Percentiles rank a stretch among this genome's conserved stretches.
Conservation (phyloP, 768 basidiomycete genomes). For the Pulveroboletus sp. region DNA sequence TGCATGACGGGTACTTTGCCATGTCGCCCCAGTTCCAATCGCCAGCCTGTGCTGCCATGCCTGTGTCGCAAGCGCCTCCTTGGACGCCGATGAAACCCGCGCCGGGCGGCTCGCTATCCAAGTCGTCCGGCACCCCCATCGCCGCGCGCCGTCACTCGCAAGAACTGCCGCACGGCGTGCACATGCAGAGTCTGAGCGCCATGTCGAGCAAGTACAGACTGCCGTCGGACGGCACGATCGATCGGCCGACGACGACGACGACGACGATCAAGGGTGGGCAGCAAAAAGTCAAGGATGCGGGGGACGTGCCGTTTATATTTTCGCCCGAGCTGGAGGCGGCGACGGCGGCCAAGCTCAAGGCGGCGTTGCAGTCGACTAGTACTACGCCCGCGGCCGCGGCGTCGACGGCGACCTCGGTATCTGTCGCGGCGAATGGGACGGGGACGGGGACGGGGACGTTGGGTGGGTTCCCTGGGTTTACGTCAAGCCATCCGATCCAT, state of each 20-base stretch:
- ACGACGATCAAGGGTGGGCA: slow-evolving; percentile 10
- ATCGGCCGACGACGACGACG: no score
- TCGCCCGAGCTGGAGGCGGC: slow-evolving; percentile 30
- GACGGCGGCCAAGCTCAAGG: slow-evolving; percentile 27
- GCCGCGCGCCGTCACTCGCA: slow-evolving; percentile 17
- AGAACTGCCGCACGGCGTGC: slow-evolving; percentile 17
- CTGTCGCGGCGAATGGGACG: no score
- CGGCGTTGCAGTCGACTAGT: slow-evolving; percentile 23
- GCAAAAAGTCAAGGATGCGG: slow-evolving; percentile 29
- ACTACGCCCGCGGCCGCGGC: no score
- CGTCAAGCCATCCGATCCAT: slow-evolving; percentile 14
- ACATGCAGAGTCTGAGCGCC: slow-evolving; percentile 20
- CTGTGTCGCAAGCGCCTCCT: slow-evolving; percentile 12
- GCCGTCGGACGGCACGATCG: no score
- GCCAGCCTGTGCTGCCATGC: slow-evolving; percentile 4
- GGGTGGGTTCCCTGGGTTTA: slow-evolving; percentile 19
- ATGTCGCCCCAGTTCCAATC: slow-evolving; percentile 12
- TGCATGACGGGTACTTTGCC: slow-evolving; percentile 17
- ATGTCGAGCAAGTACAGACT: slow-evolving; percentile 26
- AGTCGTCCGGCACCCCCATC: not conserved
- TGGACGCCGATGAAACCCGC: slow-evolving; percentile 13
- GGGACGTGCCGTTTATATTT: slow-evolving; percentile 31
- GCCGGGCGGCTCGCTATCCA: not conserved
- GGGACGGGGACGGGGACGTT: no score
- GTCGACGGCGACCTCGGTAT: no score